phyloP scores from a whole-genome alignment of 75 land plant genomes.

The Adiantum capillusveneris region DNA sequence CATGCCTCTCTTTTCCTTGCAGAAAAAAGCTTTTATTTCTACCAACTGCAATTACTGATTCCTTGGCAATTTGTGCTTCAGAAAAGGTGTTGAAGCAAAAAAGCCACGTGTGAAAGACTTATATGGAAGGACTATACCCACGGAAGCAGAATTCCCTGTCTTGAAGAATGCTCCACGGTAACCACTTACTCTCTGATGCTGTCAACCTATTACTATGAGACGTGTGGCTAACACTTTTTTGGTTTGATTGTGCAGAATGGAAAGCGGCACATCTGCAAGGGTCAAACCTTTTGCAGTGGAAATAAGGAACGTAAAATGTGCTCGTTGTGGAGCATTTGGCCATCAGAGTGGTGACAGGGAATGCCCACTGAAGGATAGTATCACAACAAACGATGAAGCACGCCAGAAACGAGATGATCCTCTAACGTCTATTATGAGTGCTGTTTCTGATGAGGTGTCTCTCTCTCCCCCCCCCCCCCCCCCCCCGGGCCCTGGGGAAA shows the following conservation, averaged over 20 bases:
- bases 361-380: slow-evolving; percentile 82
- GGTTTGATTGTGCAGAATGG: slow-evolving; percentile 78
- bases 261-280: slow-evolving; percentile 73
- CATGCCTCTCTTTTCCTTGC: neutral
- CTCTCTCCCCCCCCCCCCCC: neutral
- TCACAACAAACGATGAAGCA: slow-evolving; percentile 80
- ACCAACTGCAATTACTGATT: too few species aligned
- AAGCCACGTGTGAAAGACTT: slow-evolving; percentile 73
- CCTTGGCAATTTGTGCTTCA: slow-evolving; percentile 4
- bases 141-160: slow-evolving; percentile 86
- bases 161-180: slow-evolving; percentile 95
- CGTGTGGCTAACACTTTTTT: too few species aligned
- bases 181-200: neutral
- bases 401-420: slow-evolving; percentile 96
- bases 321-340: slow-evolving; percentile 85
- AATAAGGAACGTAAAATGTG: slow-evolving; percentile 90
- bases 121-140: slow-evolving; percentile 80
- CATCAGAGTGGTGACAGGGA: slow-evolving; percentile 99
- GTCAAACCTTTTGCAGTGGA: slow-evolving; percentile 90
- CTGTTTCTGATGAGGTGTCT: slow-evolving; percentile 56
- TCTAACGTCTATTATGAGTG: slow-evolving; percentile 58
- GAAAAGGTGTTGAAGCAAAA: slow-evolving; percentile 39
- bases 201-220: too few species aligned
- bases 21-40: neutral
- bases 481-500: too few species aligned